Base-by-base conservation (phyloP, 2,329 filamentous ascomycete genomes). In the Myriangium duriaei region DNA sequence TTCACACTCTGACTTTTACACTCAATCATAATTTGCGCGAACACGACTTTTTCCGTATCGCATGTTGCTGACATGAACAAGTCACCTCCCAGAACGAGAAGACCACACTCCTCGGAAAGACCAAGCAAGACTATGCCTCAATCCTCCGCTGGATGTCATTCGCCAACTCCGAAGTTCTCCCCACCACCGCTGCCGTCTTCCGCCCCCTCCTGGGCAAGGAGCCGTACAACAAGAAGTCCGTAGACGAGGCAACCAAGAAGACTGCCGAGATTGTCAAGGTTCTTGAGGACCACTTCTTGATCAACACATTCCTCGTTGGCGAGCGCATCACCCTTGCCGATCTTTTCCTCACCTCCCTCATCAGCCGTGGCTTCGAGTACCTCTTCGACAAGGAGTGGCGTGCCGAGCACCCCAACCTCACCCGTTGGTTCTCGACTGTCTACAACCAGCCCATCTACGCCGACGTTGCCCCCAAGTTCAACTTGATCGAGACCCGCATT, bases 81-180 rank as follows among this genome's bases (percentile, higher is more conserved):
- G 91, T 98, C 62, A 86, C 91, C 57, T 96, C 91, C 54, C 91
- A 98, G 72, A 98, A 98, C 66, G 91, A 96, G 80, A 96, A 96
- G 81, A 98, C 91, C 56, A 92, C 86, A 53, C 86, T 98, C 51
- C 79, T 98, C 55, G 91, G 91, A 61, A 96, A 96, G 81, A 98
- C 87, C 70, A 98, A 98, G 81, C 88, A 98, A 74, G 91, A 98
- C 78, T 86, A 96, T 67, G 91, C 91, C 55, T 87, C 87, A 52
- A 98, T 98, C 65, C 74, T 98, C 61, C 84, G 82, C 68, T 98
- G 91, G 91, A 79, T 95, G 80, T 96, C 88, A 50, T 96, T 79
- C 69, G 82, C 81, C 76, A 98, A 96, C 78, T 62, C 67, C 44
- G 88, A 98, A 72, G 62, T 95, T 56, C 72, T 94, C 51, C 62